Evolutionary conservation across 225 moss, liverwort and hornwort species (phyloP).

Genomic region (Antitrichia curtipendula): DNA sequence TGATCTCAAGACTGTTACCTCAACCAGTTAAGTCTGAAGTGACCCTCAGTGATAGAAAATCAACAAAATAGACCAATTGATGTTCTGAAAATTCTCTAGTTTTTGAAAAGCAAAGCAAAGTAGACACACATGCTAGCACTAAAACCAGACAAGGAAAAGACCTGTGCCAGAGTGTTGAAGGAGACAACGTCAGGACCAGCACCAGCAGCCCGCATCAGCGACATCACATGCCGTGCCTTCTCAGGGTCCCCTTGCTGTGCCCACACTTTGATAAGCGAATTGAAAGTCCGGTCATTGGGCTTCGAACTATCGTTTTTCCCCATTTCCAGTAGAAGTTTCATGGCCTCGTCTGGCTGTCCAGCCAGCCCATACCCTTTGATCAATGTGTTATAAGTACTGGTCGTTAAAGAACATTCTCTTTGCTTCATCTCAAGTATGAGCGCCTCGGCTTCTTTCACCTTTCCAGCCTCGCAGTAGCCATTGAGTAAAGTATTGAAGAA

Average conservation of each 20-base stretch:
- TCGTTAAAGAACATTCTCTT: conserved; percentile 34
- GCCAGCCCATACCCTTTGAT: conserved; percentile 64
- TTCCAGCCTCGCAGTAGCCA: conserved; percentile 49
- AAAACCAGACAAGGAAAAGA: neutral
- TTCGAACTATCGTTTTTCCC: conserved; percentile 21
- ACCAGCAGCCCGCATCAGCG: conserved; percentile 61
- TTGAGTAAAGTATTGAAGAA: conserved; percentile 76
- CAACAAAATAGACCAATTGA: neutral
- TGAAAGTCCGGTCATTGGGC: conserved; percentile 65
- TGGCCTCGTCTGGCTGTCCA: conserved; percentile 52
- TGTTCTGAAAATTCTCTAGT: neutral
- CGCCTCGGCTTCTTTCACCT: conserved; percentile 47
- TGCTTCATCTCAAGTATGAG: conserved; percentile 64
- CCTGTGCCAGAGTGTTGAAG: conserved; percentile 83
- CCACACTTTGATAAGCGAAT: conserved; percentile 83
- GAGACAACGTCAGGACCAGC: conserved; percentile 78
- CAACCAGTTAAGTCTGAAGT: neutral
- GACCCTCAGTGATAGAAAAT: neutral
- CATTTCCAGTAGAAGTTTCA: conserved; percentile 62
- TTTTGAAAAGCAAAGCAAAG: neutral
- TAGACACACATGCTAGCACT: neutral
- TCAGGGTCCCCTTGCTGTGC: conserved; percentile 53
- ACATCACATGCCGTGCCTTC: conserved; percentile 57
- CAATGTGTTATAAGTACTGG: conserved; percentile 68
- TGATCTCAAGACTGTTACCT: neutral